Percentiles rank a stretch among this genome's conserved stretches.
These are phyloP conservation scores for Kurtzmaniella natalensis DNA, from an alignment of 1,139 yeast genomes.

Conservation along the genomic window DNA sequence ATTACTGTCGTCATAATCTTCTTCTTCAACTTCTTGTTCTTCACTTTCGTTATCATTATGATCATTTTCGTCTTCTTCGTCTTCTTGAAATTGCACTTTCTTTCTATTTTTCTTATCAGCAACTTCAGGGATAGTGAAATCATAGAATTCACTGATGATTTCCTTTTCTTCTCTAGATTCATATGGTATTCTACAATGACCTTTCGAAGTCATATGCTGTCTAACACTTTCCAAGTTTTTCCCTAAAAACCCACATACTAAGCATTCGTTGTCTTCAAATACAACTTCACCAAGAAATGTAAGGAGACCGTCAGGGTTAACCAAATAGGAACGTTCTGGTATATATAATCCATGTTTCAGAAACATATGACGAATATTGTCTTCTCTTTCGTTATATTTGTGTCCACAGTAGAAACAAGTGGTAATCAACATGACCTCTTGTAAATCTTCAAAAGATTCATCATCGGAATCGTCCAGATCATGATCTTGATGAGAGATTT, in stretches of 20 bases:
- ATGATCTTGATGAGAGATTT: conserved; percentile 21
- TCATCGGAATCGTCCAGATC: conserved; percentile 22
- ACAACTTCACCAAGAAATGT: conserved; percentile 40
- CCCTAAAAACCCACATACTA: conserved; percentile 52
- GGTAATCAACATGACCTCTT: conserved; percentile 21
- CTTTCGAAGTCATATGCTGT: conserved; percentile 49
- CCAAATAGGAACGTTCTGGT: conserved; percentile 42
- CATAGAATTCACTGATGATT: conserved; percentile 38
- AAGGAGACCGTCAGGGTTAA: conserved; percentile 42
- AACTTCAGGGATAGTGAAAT: conserved; percentile 24
- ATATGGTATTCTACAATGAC: conserved; percentile 53
- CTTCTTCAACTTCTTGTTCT: conserved; percentile 23
- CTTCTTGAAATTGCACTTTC: conserved; percentile 16
- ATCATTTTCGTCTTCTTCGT: conserved; percentile 12
- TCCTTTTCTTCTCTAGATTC: conserved; percentile 43
- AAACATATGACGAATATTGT: conserved; percentile 46
- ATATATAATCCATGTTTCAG: conserved; percentile 46
- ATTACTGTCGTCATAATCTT: conserved; percentile 18
- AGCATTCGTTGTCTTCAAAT: conserved; percentile 43
- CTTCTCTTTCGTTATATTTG: conserved; percentile 35
- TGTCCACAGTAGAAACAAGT: conserved; percentile 41
- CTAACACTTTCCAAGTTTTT: conserved; percentile 45
- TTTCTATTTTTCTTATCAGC: conserved; percentile 19
- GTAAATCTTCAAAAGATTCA: conserved; percentile 19
- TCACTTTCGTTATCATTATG: conserved; percentile 17